phyloP scores from a whole-genome alignment of 345 rosid species.

The Brassica nigra region DNA sequence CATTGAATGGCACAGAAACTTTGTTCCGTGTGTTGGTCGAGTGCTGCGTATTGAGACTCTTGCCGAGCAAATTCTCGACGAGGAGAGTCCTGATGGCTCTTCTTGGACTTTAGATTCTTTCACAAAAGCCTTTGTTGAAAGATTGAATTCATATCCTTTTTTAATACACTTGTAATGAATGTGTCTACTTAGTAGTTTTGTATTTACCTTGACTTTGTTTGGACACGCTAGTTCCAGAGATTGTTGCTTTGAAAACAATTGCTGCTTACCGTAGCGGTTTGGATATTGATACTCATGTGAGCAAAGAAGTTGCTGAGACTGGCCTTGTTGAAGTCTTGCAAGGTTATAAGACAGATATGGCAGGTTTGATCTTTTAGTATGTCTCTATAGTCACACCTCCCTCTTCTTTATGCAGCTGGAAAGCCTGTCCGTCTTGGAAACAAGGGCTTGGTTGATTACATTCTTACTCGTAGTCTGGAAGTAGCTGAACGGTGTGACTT shows the following conservation, averaged over 20 bases:
- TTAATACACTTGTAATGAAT: conserved; percentile 27
- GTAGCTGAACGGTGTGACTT: conserved; percentile 60
- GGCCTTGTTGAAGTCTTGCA: conserved; percentile 66
- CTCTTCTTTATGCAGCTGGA: conserved; percentile 54
- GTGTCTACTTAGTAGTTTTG: neutral
- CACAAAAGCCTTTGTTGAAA: conserved; percentile 52
- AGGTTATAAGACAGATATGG: neutral
- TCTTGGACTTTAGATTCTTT: conserved; percentile 72
- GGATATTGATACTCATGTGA: conserved; percentile 66
- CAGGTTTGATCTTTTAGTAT: conserved; percentile 9
- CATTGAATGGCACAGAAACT: conserved; percentile 66
- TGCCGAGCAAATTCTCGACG: conserved; percentile 76
- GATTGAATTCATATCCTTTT: conserved; percentile 87
- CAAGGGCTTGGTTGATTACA: conserved; percentile 79
- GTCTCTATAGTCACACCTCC: neutral
- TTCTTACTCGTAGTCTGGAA: conserved; percentile 67
- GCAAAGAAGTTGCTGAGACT: conserved; percentile 62
- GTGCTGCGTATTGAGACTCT: conserved; percentile 74
- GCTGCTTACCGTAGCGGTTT: conserved; percentile 95
- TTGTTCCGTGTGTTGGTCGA: conserved; percentile 72
- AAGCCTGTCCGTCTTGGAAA: conserved; percentile 62
- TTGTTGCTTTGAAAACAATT: conserved; percentile 76
- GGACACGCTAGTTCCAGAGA: conserved; percentile 55
- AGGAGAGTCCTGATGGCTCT: conserved; percentile 47
- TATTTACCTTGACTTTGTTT: conserved; percentile 49